Conservation (phyloP, 176 grass and related monocot species). For the Oryza glumipatula region DNA sequence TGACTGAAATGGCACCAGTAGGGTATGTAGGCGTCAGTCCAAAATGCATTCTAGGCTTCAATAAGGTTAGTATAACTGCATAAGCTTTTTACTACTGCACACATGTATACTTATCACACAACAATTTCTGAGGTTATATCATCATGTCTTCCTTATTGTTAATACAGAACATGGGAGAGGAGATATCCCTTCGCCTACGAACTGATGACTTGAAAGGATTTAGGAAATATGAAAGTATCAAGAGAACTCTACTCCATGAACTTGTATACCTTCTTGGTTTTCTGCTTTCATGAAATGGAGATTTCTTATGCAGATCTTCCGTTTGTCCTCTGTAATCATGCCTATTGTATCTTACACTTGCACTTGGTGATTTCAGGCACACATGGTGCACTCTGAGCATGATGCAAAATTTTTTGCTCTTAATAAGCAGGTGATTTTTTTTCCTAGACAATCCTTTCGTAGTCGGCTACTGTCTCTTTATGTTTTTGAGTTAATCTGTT, state of each 20-base stretch:
- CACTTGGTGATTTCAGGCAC: slow-evolving; percentile 65
- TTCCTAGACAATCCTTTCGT: neutral
- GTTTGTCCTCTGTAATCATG: slow-evolving; percentile 12
- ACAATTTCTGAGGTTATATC: slow-evolving; percentile 30
- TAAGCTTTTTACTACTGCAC: neutral
- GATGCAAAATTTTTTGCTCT: slow-evolving; percentile 92
- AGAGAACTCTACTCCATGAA: slow-evolving; percentile 97
- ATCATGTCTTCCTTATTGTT: slow-evolving; percentile 27
- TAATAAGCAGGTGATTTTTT: slow-evolving; percentile 77
- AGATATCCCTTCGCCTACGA: slow-evolving; percentile 88
- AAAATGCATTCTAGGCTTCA: slow-evolving; percentile 91
- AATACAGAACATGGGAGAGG: slow-evolving; percentile 88
- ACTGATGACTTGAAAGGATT: slow-evolving; percentile 98
- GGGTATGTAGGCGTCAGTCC: slow-evolving; percentile 95
- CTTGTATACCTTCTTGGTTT: slow-evolving; percentile 55
- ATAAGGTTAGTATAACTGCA: slow-evolving; percentile 60
- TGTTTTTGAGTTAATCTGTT: slow-evolving; percentile 8
- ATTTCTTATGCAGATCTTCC: slow-evolving; percentile 1
- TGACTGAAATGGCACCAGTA: slow-evolving; percentile 97
- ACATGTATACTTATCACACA: neutral
- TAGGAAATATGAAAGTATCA: slow-evolving; percentile 93
- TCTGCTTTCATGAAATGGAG: slow-evolving; percentile 26
- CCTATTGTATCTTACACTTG: slow-evolving; percentile 25
- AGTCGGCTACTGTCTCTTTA: slow-evolving; percentile 7
- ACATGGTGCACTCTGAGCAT: slow-evolving; percentile 96